Base-by-base conservation (phyloP, 495 filamentous ascomycete genomes). In the Neurospora africana region DNA sequence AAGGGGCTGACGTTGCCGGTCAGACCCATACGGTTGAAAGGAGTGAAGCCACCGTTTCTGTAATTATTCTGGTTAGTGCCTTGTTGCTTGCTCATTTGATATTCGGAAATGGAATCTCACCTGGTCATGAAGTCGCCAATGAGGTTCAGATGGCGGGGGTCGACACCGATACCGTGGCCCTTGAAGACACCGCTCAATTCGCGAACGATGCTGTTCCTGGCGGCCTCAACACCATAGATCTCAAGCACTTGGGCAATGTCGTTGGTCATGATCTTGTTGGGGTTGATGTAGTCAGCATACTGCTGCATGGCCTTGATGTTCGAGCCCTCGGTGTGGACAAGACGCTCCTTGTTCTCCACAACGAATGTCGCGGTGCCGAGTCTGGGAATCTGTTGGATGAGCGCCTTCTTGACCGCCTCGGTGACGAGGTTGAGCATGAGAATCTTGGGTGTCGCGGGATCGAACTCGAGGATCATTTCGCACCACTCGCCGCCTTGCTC, bases 41-140 rank as follows among this genome's bases (percentile, higher is more conserved):
- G 89, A 21, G 87, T 89, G 82, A 95, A 98, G 21, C 88, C 89
- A 74, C 95, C 95, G 73, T 89, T 89, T 35, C 93, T 76, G 84
- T 71, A 6, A 11, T 1, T 21, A 4, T 58, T 3, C 68, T 40
- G 11, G 35, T 40, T 5, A 36, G 27, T 43, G 10, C 13, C 69
- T n/a, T 71, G 27, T 36, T 27, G 37, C 21, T 36, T 4, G 19
- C 0, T 30, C 30, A 15, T 40, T 3, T 70, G 3, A 15, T 33
- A 9, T 6, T 19, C 0, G 19, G 19, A 10, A 27, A 17, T 21
- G 7, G 5, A 15, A n/a, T 37, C 44, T 41, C 15, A 77, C 76
- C 77, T 77, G 21, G 96, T 98, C 95, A 99, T 99, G 81, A 91
- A 92, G 82, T 99, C 95, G 70, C 91, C 95, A 75, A 99, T 97